Base-by-base conservation (phyloP, 2,329 filamentous ascomycete species). In the Nannizziopsis barbatae region DNA sequence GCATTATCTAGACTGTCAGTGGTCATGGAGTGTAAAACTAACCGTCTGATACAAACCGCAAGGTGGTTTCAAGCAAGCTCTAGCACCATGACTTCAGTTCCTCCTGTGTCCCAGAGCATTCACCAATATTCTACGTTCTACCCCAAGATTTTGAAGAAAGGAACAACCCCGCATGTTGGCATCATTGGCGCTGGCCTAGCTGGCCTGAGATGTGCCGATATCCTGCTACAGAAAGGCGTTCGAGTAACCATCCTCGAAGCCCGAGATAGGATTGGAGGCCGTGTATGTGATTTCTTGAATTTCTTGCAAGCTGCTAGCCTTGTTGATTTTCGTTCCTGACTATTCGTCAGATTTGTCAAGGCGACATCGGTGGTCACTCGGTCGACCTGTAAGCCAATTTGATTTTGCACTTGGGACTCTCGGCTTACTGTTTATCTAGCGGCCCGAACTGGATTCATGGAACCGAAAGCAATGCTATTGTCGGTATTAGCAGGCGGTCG, bases 381-480 rank as follows among this genome's bases (percentile, higher is more conserved):
- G 71, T 81, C 38, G 78, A 81, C 62, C 62, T 80, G 75, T 79
- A 69, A 56, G 74, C 22, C 65, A 17, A 36, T 36, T 20, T 38
- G n/a, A 35, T n/a, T 17, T 10, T 30, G 40, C 15, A 10, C 18
- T 31, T 14, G 11, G 20, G 14, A 7, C 12, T 37, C 22, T 8
- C 35, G 20, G 27, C 47, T 49, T 31, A 46, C 42, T 15, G 11
- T 18, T 11, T 18, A 31, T 11, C 27, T 47, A 80, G 76, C 10
- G 78, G 78, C 2, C 75, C 79, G 0, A 81, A 81, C 53, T 81
- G 78, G 78, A 80, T 81, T 43, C 79, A 82, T 59, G 79, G 78
- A 12, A 75, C 75, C 1, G 66, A 75, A 2, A 64, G 74, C 36
- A 81, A 81, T 55, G 78, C 79, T 0, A 79, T 82, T 17, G 64